Base-by-base conservation (phyloP, 768 basidiomycete genomes). In the Termitomyces sp. region DNA sequence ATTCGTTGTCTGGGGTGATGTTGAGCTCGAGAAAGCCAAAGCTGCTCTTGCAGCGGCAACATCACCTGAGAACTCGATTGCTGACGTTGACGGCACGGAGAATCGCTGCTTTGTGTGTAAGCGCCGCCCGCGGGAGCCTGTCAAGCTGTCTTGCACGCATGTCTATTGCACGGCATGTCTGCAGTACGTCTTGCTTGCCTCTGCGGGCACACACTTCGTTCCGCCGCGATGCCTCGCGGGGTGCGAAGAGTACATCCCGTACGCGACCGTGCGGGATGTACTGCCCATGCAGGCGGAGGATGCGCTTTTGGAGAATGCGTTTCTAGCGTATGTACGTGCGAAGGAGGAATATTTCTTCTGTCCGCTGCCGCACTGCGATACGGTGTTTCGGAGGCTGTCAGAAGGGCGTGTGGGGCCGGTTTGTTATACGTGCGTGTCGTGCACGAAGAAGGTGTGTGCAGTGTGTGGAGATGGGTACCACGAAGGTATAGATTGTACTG, bases 161-260 rank as follows among this genome's bases (percentile, higher is more conserved):
- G 60, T 62, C 23, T 85, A 84, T 64, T 85, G 85, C 68, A 69
- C 59, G 29, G 34, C 65, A 9, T 86, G 84, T 65, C 69, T 85
- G 50, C 70, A 74, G 59, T 71, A 76, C 55, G 73, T 77, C 53
- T 67, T 84, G 42, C 65, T 63, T 40, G 68, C 71, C 5, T 63
- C 68, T 3, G 61, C 69, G 16, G 66, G 71, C 23, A 63, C 68
- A 7, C 68, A 67, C 14, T 65, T 68, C 23, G 62, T 63, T 38
- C 65, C 67, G 6, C 63, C 77, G 21, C 67, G 56, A 46, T 84
- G 82, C 62, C 65, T 83, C 37, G 76, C 71, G 23, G 61, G 59
- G 38, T 66, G 66, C 48, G 48, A 54, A 12, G 62, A 57, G 14
- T 58, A 63, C 37, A 72, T 85, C 34, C 73, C 80, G 6, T 76